Percentiles rank a stretch among this genome's conserved stretches.
phyloP scores from a whole-genome alignment of 78 protist species.

The Dictyostelium brefeldianum region DNA sequence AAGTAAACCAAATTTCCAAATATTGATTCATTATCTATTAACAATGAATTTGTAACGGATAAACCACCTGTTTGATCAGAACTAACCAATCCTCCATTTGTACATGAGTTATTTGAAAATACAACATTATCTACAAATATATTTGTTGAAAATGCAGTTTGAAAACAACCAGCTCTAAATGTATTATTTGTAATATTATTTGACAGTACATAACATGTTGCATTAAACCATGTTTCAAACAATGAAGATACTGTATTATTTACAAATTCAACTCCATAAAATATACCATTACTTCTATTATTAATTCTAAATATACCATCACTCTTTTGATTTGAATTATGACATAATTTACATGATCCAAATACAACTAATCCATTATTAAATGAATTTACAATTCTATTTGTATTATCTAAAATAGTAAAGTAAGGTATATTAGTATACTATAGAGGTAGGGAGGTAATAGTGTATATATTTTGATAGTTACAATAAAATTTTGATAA shows the following conservation, averaged over 20 bases:
- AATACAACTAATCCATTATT: conserved; percentile 29
- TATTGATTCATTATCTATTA: not conserved
- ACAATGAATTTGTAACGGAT: not conserved
- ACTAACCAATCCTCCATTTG: not conserved
- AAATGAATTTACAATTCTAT: conserved; percentile 35
- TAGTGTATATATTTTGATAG: not conserved
- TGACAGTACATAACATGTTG: not conserved
- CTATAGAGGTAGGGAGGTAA: too few species aligned
- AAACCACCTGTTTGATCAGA: conserved; percentile 23
- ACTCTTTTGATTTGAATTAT: not conserved
- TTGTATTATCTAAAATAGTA: not conserved
- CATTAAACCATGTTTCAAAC: not conserved
- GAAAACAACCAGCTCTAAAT: not conserved
- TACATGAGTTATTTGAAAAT: not conserved
- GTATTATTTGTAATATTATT: conserved; percentile 4
- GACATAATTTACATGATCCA: not conserved
- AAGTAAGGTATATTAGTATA: too few species aligned
- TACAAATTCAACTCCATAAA: not conserved
- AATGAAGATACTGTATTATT: conserved; percentile 6
- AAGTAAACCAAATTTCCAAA: conserved; percentile 3
- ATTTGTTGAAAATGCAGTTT: not conserved
- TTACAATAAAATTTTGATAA: conserved; percentile 11
- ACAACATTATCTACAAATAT: not conserved
- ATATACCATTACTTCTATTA: not conserved
- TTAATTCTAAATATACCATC: conserved; percentile 14